A percentile compares a stretch with the other conserved stretches of the same genome.
Conservation (phyloP, 2,329 filamentous ascomycete species). For the Talaromyces funiculosus region DNA sequence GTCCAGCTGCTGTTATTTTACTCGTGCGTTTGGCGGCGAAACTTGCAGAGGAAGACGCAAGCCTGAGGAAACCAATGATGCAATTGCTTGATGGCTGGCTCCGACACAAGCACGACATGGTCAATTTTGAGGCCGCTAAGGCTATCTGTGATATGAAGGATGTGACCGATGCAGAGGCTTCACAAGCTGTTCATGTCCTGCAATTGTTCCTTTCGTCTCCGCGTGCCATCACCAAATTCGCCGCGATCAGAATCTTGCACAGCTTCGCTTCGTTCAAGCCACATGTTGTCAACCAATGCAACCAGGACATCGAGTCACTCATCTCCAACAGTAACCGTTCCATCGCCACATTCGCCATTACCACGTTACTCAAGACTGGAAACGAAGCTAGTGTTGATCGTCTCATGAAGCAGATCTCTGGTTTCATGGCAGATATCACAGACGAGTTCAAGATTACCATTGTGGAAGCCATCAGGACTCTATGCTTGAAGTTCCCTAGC, state of each 20-base stretch:
- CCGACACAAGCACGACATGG: slow-evolving; percentile 98
- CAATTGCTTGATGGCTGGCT: slow-evolving; percentile 93
- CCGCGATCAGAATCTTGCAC: slow-evolving; percentile 91
- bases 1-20: slow-evolving; percentile 85
- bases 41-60: slow-evolving; percentile 85
- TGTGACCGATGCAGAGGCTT: slow-evolving; percentile 83
- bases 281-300: slow-evolving; percentile 83
- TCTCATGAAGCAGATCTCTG: slow-evolving; percentile 96
- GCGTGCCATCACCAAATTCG: slow-evolving; percentile 93
- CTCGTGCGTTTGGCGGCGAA: slow-evolving; percentile 88
- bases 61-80: slow-evolving; percentile 92
- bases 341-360: slow-evolving; percentile 97
- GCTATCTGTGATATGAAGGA: slow-evolving; percentile 94
- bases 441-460: slow-evolving; percentile 99
- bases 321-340: slow-evolving; percentile 97
- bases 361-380: slow-evolving; percentile 93
- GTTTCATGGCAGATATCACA: slow-evolving; percentile 98
- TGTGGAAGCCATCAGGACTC: slow-evolving; percentile 91
- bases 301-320: slow-evolving; percentile 92
- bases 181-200: slow-evolving; percentile 87
- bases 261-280: slow-evolving; percentile 97
- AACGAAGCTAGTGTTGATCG: slow-evolving; percentile 96
- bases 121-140: slow-evolving; percentile 98
- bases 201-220: slow-evolving; percentile 96
- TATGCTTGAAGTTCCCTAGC: slow-evolving; percentile 95